Evolutionary conservation across 2,329 filamentous ascomycete genomes (phyloP).

Genomic region (Aquanectria penicillioides): DNA sequence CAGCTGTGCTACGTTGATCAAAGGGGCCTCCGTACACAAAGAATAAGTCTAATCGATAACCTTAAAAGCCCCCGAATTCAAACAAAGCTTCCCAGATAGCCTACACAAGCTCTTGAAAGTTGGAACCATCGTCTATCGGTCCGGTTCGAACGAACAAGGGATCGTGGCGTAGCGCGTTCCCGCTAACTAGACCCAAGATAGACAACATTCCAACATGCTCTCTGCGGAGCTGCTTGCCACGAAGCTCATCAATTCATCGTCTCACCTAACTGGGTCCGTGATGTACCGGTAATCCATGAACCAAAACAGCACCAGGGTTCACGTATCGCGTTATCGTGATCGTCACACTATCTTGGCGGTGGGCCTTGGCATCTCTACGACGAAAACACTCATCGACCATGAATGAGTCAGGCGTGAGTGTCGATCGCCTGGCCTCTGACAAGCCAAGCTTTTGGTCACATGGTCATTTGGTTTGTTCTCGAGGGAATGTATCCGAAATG

Average conservation of each 20-base stretch:
- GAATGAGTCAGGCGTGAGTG: constrained; percentile 5
- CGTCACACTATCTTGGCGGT: constrained; percentile 4
- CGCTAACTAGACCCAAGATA: not conserved
- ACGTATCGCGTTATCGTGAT: constrained; percentile 14
- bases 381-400: constrained; percentile 4
- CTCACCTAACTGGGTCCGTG: not conserved
- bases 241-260: not conserved
- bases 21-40: not conserved
- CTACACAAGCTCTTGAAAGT: not conserved
- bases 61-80: constrained; percentile 26
- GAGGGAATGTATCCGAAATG: not conserved
- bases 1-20: not conserved
- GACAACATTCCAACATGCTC: constrained; percentile 11
- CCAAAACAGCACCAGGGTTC: not conserved
- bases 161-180: constrained; percentile 11
- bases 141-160: not conserved
- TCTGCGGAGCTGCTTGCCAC: not conserved
- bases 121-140: constrained; percentile 4
- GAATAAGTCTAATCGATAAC: constrained; percentile 36
- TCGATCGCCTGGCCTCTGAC: constrained; percentile 11
- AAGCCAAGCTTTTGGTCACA: constrained; percentile 1
- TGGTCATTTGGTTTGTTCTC: not conserved
- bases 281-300: constrained; percentile 7
- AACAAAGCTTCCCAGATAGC: not conserved
- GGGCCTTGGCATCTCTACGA: not conserved